phyloP scores from a whole-genome alignment of 2,329 filamentous ascomycete species.

The Stachybotrys echinatus region DNA sequence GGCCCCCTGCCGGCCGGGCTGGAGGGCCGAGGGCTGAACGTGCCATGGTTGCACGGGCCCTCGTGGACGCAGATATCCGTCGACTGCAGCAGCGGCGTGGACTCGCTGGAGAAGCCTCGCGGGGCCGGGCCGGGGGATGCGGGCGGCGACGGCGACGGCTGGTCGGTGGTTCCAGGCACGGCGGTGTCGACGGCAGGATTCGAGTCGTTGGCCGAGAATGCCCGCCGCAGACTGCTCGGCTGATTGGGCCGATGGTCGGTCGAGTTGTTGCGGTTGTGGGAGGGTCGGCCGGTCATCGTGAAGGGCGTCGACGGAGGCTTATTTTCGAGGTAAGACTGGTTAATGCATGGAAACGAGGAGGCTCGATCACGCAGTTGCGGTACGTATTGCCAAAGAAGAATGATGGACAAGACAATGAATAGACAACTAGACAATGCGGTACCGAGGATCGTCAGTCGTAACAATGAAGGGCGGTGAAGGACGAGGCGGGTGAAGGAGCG shows the following conservation, averaged over 20 bases:
- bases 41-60: conserved; percentile 63
- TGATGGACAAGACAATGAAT: background rate
- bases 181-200: conserved; percentile 5
- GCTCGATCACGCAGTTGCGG: no score
- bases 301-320: background rate
- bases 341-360: background rate
- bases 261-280: conserved; percentile 20
- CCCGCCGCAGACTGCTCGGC: conserved; percentile 41
- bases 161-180: conserved; percentile 8
- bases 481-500: background rate
- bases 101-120: conserved; percentile 34
- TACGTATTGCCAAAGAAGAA: background rate
- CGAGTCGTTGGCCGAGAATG: conserved; percentile 27
- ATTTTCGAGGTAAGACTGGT: background rate
- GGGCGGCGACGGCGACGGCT: conserved; percentile 10
- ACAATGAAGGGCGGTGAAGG: background rate
- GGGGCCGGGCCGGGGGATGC: conserved; percentile 16
- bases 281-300: conserved; percentile 18
- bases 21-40: conserved; percentile 64
- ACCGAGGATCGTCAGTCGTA: background rate
- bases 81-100: conserved; percentile 41
- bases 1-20: conserved; percentile 34
- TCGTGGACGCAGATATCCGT: conserved; percentile 13
- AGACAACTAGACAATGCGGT: background rate
- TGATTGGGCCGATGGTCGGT: conserved; percentile 34